Conservation (phyloP, 371 early-diverging fungal genomes). For the Zopfochytrium polystomum region DNA sequence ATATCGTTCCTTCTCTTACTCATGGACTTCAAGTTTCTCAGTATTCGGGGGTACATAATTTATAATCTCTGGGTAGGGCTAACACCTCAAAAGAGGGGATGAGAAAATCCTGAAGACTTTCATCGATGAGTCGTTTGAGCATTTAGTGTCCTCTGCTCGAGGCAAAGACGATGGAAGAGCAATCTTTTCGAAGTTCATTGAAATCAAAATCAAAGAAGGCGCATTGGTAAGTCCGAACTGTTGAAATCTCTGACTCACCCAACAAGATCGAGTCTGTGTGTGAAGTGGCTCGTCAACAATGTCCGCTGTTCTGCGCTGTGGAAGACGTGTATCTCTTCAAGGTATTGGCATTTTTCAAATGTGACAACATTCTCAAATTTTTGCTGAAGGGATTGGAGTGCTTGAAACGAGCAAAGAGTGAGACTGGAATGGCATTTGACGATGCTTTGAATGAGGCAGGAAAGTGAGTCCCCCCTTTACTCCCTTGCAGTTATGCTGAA, state of each 20-base stretch:
- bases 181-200: constrained; percentile 68
- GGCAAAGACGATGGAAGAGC: constrained; percentile 65
- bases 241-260: not conserved
- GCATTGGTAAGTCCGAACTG: constrained; percentile 43
- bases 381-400: constrained; percentile 35
- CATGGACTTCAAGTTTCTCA: constrained; percentile 63
- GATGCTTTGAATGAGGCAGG: constrained; percentile 59
- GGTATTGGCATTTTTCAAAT: constrained; percentile 52
- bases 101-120: not conserved
- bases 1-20: constrained; percentile 71
- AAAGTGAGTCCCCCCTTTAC: constrained; percentile 8
- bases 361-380: not conserved
- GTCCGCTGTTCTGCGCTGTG: constrained; percentile 68
- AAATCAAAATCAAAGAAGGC: constrained; percentile 60
- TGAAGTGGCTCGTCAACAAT: constrained; percentile 59
- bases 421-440: constrained; percentile 39
- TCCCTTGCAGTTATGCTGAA: not conserved
- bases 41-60: no score
- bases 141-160: constrained; percentile 56
- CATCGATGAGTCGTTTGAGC: constrained; percentile 50
- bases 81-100: constrained; percentile 33
- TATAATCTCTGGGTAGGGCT: no score
- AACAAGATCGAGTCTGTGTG: constrained; percentile 36
- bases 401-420: constrained; percentile 30
- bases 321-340: constrained; percentile 74